phyloP scores from a whole-genome alignment of 805 yeast genomes.

The Metahyphopichia silvanorum region DNA sequence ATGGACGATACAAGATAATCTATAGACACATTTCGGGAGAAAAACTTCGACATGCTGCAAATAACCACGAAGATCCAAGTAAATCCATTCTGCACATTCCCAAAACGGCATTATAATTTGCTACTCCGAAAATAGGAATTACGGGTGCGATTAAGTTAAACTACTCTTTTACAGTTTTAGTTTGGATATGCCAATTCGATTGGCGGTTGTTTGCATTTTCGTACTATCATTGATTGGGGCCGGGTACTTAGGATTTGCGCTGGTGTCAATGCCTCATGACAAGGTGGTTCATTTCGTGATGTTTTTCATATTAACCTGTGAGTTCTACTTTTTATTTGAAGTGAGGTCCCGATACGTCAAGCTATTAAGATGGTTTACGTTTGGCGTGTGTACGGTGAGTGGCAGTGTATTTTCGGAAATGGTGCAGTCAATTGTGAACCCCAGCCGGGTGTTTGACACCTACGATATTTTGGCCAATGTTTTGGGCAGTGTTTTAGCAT shows the following conservation, averaged over 20 bases:
- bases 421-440: constrained; percentile 44
- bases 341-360: constrained; percentile 25
- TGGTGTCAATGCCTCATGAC: constrained; percentile 45
- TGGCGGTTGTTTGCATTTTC: too few relatives aligned
- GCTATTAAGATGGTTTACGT: constrained; percentile 29
- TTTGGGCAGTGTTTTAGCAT: constrained; percentile 27
- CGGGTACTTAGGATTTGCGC: constrained; percentile 51
- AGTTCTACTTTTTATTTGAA: constrained; percentile 47
- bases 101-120: too few relatives aligned
- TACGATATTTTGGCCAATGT: constrained; percentile 41
- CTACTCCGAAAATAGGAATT: too few relatives aligned
- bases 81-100: too few relatives aligned
- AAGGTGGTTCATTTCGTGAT: constrained; percentile 48
- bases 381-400: constrained; percentile 42
- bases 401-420: constrained; percentile 52
- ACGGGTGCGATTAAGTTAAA: too few relatives aligned
- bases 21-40: too few relatives aligned
- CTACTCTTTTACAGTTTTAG: too few relatives aligned
- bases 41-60: too few relatives aligned
- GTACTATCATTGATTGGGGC: constrained; percentile 24
- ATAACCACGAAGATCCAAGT: too few relatives aligned
- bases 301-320: constrained; percentile 45
- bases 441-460: constrained; percentile 46
- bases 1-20: constrained; percentile 7
- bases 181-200: too few relatives aligned